Evolutionary conservation across 2,329 filamentous ascomycete species (phyloP).

Genomic region (Salinomyces thailandicus): DNA sequence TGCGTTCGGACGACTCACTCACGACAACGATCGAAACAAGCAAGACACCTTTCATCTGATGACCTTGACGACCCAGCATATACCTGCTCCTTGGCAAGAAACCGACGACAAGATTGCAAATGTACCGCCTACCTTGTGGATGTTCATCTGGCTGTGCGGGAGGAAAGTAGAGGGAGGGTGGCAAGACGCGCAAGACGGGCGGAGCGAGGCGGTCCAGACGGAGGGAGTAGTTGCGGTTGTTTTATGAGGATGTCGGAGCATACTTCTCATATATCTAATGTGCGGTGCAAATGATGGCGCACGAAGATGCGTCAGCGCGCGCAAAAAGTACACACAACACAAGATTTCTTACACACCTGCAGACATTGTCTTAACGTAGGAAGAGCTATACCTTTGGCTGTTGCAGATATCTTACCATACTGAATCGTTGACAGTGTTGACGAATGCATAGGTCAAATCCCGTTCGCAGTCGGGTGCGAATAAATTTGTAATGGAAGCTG

Average conservation of each 20-base stretch:
- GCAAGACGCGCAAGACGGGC: constrained; percentile 9
- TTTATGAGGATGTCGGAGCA: background rate
- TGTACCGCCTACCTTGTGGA: constrained; percentile 16
- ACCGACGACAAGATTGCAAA: constrained; percentile 9
- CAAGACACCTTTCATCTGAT: constrained; percentile 19
- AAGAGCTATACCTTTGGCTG: no score
- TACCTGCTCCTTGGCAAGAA: constrained; percentile 10
- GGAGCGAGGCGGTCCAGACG: background rate
- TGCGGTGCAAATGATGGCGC: background rate
- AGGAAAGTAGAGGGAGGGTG: constrained; percentile 7
- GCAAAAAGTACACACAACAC: background rate
- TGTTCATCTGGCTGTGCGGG: constrained; percentile 9
- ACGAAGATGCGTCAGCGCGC: background rate
- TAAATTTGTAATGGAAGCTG: background rate
- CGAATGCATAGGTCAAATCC: background rate
- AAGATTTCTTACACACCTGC: no score
- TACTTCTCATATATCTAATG: background rate
- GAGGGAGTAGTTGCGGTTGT: background rate
- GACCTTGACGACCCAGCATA: constrained; percentile 17
- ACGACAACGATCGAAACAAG: constrained; percentile 15
- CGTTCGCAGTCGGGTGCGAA: background rate
- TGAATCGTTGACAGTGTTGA: no score
- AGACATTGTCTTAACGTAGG: no score
- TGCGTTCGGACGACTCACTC: constrained; percentile 22
- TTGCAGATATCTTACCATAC: no score